Evolutionary conservation across 345 rosid genomes (phyloP).

Genomic region (Leavenworthia alabamica): DNA sequence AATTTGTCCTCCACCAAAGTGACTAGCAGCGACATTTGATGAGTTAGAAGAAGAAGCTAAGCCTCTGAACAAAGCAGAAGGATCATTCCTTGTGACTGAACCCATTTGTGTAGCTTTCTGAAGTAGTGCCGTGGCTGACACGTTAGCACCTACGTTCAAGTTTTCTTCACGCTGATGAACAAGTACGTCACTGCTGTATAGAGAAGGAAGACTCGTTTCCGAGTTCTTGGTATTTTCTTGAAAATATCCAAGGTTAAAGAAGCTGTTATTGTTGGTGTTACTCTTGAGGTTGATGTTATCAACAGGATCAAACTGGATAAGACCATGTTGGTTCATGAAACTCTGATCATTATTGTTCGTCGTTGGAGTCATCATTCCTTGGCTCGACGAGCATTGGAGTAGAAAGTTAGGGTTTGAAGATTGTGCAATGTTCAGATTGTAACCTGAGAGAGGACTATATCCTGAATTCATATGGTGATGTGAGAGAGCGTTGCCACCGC

Average conservation of each 20-base stretch:
- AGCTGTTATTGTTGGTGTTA: slow-evolving; percentile 24
- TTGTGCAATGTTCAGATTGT: slow-evolving; percentile 32
- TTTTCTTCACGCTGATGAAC: slow-evolving; percentile 40
- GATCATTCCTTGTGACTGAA: slow-evolving; percentile 31
- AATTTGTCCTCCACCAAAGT: slow-evolving; percentile 28
- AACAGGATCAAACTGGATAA: slow-evolving; percentile 26
- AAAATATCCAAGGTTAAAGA: slow-evolving; percentile 59
- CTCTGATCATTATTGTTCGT: slow-evolving; percentile 24
- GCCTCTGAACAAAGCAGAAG: slow-evolving; percentile 47
- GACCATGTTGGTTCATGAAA: slow-evolving; percentile 28
- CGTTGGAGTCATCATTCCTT: slow-evolving; percentile 11
- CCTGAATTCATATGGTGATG: slow-evolving; percentile 26
- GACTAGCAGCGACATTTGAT: slow-evolving; percentile 15
- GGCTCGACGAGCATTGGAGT: slow-evolving; percentile 38
- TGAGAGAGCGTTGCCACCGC: slow-evolving; percentile 26
- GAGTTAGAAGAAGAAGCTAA: slow-evolving; percentile 40
- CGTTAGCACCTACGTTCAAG: slow-evolving; percentile 36
- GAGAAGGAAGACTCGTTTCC: slow-evolving; percentile 24
- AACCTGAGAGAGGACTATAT: slow-evolving; percentile 16
- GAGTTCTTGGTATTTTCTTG: slow-evolving; percentile 33
- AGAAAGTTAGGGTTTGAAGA: slow-evolving; percentile 38
- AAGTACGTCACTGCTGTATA: slow-evolving; percentile 22
- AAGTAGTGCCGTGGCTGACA: slow-evolving; percentile 82
- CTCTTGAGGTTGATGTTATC: slow-evolving; percentile 27
- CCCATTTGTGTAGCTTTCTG: slow-evolving; percentile 91